These are phyloP conservation scores for Penicillium angulare DNA, from an alignment of 495 filamentous ascomycete genomes.

Conservation along the genomic window DNA sequence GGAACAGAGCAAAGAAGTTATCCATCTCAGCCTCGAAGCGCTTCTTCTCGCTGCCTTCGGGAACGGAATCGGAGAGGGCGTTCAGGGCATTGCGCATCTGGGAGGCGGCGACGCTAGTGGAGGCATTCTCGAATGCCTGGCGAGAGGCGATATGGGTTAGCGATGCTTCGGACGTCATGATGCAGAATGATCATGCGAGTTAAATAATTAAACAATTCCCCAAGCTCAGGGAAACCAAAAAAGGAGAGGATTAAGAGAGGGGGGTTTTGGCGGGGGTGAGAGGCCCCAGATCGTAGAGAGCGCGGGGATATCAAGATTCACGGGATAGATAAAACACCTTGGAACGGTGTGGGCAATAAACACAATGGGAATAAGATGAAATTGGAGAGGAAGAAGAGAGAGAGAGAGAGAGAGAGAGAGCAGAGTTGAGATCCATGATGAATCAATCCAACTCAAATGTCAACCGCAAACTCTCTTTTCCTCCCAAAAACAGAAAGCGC, in stretches of 20 bases:
- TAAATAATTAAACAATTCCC: too few species aligned
- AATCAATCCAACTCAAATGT: neutral
- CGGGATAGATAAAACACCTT: neutral
- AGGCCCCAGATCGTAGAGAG: too few species aligned
- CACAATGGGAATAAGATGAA: neutral
- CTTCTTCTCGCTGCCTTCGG: conserved; percentile 81
- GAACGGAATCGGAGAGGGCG: conserved; percentile 83
- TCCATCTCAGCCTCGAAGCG: conserved; percentile 98
- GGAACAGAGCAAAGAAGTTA: conserved; percentile 99
- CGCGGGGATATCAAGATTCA: too few species aligned
- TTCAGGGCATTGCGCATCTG: conserved; percentile 99
- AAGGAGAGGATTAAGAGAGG: neutral
- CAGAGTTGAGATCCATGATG: neutral
- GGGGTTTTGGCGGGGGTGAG: too few species aligned
- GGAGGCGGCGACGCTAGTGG: conserved; percentile 92
- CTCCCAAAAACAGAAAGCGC: neutral
- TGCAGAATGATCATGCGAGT: neutral
- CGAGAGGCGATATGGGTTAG: conserved; percentile 16
- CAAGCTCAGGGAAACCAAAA: neutral
- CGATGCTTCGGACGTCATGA: neutral
- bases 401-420: neutral
- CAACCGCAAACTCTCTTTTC: neutral
- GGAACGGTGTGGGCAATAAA: neutral
- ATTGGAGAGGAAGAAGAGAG: neutral
- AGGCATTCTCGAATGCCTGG: conserved; percentile 98